phyloP scores from a whole-genome alignment of 352 stramenopile genomes.

The Pythium dissimile region DNA sequence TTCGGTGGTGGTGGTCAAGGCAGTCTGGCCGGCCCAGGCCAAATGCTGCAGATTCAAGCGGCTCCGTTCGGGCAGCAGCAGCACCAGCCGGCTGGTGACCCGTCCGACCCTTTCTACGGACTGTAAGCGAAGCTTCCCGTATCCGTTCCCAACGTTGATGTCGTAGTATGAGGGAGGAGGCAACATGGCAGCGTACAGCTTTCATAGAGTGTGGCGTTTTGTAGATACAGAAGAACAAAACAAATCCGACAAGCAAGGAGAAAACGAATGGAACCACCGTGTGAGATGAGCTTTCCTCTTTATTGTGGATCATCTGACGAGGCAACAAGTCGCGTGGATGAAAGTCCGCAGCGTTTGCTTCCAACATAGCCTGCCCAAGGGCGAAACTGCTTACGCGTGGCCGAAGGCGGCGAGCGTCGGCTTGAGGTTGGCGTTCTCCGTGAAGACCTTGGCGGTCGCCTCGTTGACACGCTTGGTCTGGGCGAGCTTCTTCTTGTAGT shows the following conservation, averaged over 20 bases:
- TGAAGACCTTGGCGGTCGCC: slow-evolving; percentile 88
- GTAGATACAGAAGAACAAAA: neutral
- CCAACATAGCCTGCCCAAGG: neutral
- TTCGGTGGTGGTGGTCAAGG: slow-evolving; percentile 26
- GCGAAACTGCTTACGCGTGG: slow-evolving; percentile 49
- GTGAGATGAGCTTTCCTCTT: slow-evolving; percentile 36
- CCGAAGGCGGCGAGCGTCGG: slow-evolving; percentile 79
- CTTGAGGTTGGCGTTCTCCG: slow-evolving; percentile 84
- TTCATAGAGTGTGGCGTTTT: slow-evolving; percentile 8
- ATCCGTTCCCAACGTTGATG: neutral
- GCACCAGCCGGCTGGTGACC: slow-evolving; percentile 46
- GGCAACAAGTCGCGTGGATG: neutral
- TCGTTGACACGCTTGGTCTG: slow-evolving; percentile 88
- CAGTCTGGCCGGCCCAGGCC: slow-evolving; percentile 48
- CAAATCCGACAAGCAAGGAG: too few relatives aligned
- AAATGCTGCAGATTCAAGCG: slow-evolving; percentile 74
- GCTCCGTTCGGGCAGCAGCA: slow-evolving; percentile 45
- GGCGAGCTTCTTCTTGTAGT: slow-evolving; percentile 97
- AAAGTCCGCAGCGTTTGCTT: slow-evolving; percentile 12
- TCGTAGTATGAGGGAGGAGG: slow-evolving; percentile 2
- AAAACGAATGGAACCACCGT: neutral
- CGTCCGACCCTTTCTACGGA: slow-evolving; percentile 80
- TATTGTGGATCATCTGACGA: slow-evolving; percentile 19
- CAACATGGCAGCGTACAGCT: too few relatives aligned
- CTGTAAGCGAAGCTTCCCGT: slow-evolving; percentile 37